These are phyloP conservation scores for Beauveria bassiana DNA, from an alignment of 2,329 filamentous ascomycete genomes.

Conservation along the genomic window DNA sequence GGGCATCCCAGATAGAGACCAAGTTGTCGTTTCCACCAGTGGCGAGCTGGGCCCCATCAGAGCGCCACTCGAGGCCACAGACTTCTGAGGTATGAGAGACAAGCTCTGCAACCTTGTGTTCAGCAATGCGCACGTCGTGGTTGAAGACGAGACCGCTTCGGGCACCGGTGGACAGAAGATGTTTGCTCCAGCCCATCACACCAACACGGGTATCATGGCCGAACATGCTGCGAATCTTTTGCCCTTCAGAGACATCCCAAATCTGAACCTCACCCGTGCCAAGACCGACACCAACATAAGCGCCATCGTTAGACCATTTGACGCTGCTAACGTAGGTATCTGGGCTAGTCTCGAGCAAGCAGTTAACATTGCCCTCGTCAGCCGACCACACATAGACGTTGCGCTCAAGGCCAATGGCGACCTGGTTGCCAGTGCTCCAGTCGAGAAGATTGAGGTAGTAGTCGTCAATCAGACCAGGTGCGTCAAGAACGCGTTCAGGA, in stretches of 20 bases:
- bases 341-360: conserved; percentile 74
- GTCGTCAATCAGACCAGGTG: conserved; percentile 91
- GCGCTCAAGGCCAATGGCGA: conserved; percentile 93
- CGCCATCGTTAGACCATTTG: conserved; percentile 96
- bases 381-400: conserved; percentile 99
- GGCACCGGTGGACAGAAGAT: conserved; percentile 88
- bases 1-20: conserved; percentile 97
- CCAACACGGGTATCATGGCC: conserved; percentile 94
- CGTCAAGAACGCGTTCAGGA: conserved; percentile 92
- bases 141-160: conserved; percentile 95
- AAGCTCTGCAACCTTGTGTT: conserved; percentile 97
- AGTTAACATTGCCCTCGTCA: conserved; percentile 82
- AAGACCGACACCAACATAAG: conserved; percentile 91
- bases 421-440: conserved; percentile 97
- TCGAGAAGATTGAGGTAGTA: conserved; percentile 99
- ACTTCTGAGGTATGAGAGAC: conserved; percentile 97
- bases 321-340: conserved; percentile 98
- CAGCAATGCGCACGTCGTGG: conserved; percentile 93
- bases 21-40: conserved; percentile 98
- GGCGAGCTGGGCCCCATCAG: conserved; percentile 91
- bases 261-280: conserved; percentile 97
- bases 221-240: conserved; percentile 97
- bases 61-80: conserved; percentile 94
- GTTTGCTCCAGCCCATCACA: conserved; percentile 99
- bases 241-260: conserved; percentile 93